Evolutionary conservation across 192 early-diverging fungal genomes (phyloP), one percentile per base, ranked within the genome.

Genomic region (Rhizophagus sp.): DNA sequence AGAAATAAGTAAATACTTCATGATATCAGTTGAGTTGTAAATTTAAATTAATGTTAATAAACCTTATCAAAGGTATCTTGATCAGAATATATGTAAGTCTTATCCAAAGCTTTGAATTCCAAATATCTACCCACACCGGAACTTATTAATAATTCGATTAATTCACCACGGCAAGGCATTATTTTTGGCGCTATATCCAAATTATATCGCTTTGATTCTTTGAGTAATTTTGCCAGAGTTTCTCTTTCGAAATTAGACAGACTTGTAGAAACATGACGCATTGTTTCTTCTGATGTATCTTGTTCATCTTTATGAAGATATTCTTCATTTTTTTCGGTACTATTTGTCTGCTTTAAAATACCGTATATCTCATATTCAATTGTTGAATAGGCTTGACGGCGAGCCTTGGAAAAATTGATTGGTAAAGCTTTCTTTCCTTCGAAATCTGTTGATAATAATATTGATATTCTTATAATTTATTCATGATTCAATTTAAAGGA

Each of bases 31-130:
- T 2, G 78, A 12, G 15, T 34, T 10, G 50, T 75, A 13, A 22
- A 22, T 64, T 19, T 30, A 47, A 76, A 69, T 22, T 36, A 27
- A 22, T 41, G 39, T 41, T 41, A 15, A 62, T 73, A 73, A 71
- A 90, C 91, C 79, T 87, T 84, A 67, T 92, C 88, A 22, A 90
- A 81, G 0, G 36, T 52, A 4, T 75, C 81, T 27, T 87, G 84
- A 19, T 76, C 75, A 19, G 80, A 78, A 69, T 84, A 86, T 11
- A 97, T 75, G 47, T 88, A 92, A 11, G 91, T 92, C 12, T 86
- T 82, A 69, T 96, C 96, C 15, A 97, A 78, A 8, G 91, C 90
- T 75, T 93, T 92, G 83, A 98, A 98, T 81, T 97, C 96, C 30
- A 97, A 82, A 87, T 97, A 96, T 49, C 91, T 90, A 30, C 93